Conservation (phyloP, 805 yeast genomes). For the Candida railenensis region DNA sequence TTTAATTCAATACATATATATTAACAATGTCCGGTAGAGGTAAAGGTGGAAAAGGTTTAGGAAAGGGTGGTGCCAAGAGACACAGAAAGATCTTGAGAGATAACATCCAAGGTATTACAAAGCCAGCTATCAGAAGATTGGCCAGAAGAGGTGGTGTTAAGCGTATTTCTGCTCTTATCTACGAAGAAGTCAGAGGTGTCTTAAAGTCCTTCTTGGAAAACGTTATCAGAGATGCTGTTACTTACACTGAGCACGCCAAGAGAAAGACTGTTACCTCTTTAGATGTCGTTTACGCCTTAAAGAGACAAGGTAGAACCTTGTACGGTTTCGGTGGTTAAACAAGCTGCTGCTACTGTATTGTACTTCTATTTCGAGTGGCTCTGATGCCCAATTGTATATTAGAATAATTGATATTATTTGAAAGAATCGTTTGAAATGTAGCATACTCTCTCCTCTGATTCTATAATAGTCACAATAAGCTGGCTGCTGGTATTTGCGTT, state of each 20-base stretch:
- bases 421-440: no score
- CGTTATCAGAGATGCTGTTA: constrained; percentile 98
- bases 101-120: constrained; percentile 99
- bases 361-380: constrained; percentile 4
- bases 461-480: no score
- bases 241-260: constrained; percentile 99
- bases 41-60: constrained; percentile 99
- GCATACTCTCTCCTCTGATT: no score
- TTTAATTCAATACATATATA: constrained; percentile 12
- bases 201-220: constrained; percentile 93
- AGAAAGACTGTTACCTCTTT: constrained; percentile 99
- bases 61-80: constrained; percentile 99
- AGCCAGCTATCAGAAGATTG: constrained; percentile 99
- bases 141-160: constrained; percentile 99
- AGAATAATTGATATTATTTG: constrained; percentile 8
- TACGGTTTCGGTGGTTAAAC: constrained; percentile 99
- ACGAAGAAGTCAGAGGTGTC: constrained; percentile 98
- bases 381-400: constrained; percentile 7
- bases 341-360: constrained; percentile 5
- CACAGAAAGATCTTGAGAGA: constrained; percentile 99
- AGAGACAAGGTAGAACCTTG: constrained; percentile 99
- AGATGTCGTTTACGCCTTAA: constrained; percentile 98
- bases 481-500: no score
- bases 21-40: constrained; percentile 95
- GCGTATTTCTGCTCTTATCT: constrained; percentile 98